Base-by-base conservation (phyloP, 768 basidiomycete species). In the Rhodotorula sphaerocarpa region DNA sequence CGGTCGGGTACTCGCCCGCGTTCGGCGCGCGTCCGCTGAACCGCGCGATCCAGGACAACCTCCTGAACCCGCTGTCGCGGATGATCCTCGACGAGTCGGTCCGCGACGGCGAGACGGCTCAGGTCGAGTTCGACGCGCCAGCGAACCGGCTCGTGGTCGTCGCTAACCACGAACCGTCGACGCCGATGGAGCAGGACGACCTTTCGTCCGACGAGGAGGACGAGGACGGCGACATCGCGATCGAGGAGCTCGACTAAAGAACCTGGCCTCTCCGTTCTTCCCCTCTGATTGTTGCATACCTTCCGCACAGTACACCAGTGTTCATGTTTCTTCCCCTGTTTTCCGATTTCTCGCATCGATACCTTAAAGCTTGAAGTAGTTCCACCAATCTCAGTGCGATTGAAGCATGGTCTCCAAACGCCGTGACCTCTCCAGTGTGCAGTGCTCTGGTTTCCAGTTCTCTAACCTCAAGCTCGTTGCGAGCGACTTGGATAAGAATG, bases 21-120 rank as follows among this genome's bases (percentile, higher is more conserved):
- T 88, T 93, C 73, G 91, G 93, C 67, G 93, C 92, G 59, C 84
- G 93, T 45, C 95, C 93, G 2, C 81, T 96, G 66, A 88, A 89
- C 73, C 82, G 91, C 39, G 82, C 87, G 7, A 92, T 99, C 69
- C 92, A 95, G 76, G 85, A 81, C 70, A 90, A 96, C 71, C 80
- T 99, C 41, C 80, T 97, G 71, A 92, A 95, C 74, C 93, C 92
- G 18, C 78, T 97, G 42, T 88, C 89, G 21, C 78, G 86, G 59
- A 80, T 87, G 79, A 80, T 97, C 46, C 83, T 97, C 51, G 85
- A 88, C 44, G 87, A 87, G 69, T 81, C 84, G 46, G 79, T 96
- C 55, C 79, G 83, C 45, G 90, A 96, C 56, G 85, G 84, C 20
- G 93, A 97, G 76, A 81, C 74, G 0, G 86, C 87, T 11, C 75